Percentiles rank a stretch among this genome's conserved stretches.
phyloP scores from a whole-genome alignment of 352 stramenopile genomes.

The Globisporangium parvum region DNA sequence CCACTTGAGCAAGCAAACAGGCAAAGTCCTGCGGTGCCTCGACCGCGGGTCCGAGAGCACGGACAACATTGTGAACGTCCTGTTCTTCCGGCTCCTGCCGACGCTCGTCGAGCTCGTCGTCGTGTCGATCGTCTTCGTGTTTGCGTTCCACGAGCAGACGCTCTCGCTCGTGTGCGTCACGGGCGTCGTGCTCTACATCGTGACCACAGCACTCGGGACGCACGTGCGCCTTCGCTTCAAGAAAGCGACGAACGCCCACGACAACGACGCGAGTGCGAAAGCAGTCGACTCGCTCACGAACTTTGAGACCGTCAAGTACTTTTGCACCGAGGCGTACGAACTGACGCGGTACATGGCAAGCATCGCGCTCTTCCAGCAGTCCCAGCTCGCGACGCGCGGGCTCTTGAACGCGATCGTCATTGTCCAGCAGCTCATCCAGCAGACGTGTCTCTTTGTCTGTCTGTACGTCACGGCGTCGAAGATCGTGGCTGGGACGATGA shows the following conservation, averaged over 20 bases:
- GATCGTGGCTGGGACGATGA: conserved; percentile 46
- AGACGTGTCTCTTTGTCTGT: conserved; percentile 68
- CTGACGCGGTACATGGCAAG: conserved; percentile 60
- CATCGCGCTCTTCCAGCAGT: conserved; percentile 88
- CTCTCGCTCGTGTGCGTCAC: conserved; percentile 85
- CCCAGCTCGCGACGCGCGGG: conserved; percentile 85
- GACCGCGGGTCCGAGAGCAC: conserved; percentile 83
- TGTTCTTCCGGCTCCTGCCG: conserved; percentile 95
- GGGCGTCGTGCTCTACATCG: conserved; percentile 91
- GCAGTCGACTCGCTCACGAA: conserved; percentile 96
- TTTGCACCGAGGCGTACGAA: conserved; percentile 93
- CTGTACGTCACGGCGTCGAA: conserved; percentile 60
- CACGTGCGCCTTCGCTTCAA: conserved; percentile 82
- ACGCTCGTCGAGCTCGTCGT: conserved; percentile 94
- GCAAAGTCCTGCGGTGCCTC: conserved; percentile 91
- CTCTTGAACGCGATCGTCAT: conserved; percentile 92
- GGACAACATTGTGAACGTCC: conserved; percentile 94
- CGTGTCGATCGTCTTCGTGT: conserved; percentile 82
- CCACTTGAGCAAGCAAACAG: conserved; percentile 96
- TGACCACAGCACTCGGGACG: conserved; percentile 84
- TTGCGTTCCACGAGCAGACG: conserved; percentile 90
- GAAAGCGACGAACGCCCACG: conserved; percentile 90
- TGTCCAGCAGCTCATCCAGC: conserved; percentile 91
- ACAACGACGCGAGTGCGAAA: conserved; percentile 96
- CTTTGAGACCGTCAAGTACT: conserved; percentile 98